Conservation (phyloP, 1,284 basidiomycete genomes). For the Rhodotorula sp. region DNA sequence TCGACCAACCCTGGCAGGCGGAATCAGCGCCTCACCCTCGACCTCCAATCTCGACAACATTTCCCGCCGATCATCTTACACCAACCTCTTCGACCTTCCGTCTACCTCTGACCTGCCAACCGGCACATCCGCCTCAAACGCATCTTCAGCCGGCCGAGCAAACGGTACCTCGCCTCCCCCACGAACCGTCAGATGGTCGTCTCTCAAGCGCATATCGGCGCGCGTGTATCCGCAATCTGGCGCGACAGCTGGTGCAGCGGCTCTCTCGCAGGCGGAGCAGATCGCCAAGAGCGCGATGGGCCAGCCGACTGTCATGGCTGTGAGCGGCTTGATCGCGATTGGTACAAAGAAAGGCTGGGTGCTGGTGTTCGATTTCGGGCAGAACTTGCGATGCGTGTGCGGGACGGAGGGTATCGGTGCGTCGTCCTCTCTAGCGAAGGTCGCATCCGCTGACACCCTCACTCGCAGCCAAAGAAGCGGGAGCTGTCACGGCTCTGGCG, state of each 20-base stretch:
- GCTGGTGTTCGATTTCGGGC: constrained; percentile 85
- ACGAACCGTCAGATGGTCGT: constrained; percentile 63
- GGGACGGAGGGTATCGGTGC: constrained; percentile 66
- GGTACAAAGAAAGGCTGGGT: constrained; percentile 77
- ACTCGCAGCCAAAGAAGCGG: constrained; percentile 60
- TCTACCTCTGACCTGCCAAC: constrained; percentile 11
- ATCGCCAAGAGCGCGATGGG: constrained; percentile 50
- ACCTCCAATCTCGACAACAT: constrained; percentile 37
- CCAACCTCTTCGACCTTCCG: constrained; percentile 26
- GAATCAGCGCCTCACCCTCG: constrained; percentile 14
- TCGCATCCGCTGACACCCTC: not conserved
- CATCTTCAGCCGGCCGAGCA: not conserved
- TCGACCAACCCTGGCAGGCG: constrained; percentile 2
- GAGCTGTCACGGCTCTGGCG: constrained; percentile 83
- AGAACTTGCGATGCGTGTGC: constrained; percentile 70
- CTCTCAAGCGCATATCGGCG: constrained; percentile 64
- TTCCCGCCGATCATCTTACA: constrained; percentile 38
- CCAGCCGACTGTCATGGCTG: constrained; percentile 73
- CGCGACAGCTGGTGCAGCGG: not conserved
- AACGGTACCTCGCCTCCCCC: not conserved
- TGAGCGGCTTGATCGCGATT: constrained; percentile 84
- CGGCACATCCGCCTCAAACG: not conserved
- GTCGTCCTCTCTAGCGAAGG: constrained; percentile 39
- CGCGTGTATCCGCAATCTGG: constrained; percentile 50
- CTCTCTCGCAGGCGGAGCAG: constrained; percentile 9